phyloP scores from a whole-genome alignment of 2,329 filamentous ascomycete species.

The Ophiostoma montium region DNA sequence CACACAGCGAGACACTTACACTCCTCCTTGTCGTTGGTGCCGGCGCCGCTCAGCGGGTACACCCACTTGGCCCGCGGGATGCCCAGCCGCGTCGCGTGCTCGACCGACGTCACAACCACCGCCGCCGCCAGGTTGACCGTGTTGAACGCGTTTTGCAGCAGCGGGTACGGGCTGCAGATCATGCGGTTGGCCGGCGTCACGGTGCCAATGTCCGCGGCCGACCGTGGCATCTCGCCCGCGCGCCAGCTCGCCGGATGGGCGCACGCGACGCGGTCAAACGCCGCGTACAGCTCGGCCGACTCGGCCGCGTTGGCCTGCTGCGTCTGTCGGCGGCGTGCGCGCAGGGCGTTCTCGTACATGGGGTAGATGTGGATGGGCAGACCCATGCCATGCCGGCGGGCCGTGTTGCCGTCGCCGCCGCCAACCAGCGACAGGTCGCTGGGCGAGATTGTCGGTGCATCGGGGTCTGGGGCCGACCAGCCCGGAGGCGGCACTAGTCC shows the following conservation, averaged over 20 bases:
- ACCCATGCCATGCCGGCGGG: slow-evolving; percentile 6
- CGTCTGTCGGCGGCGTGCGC: slow-evolving; percentile 5
- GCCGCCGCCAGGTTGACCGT: slow-evolving; percentile 10
- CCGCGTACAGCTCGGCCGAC: slow-evolving; percentile 9
- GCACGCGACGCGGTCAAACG: slow-evolving; percentile 6
- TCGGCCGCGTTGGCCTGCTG: slow-evolving; percentile 5
- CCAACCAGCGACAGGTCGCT: slow-evolving; percentile 4
- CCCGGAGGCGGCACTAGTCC: slow-evolving; percentile 2
- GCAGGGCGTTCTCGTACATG: slow-evolving; percentile 10
- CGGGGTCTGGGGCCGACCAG: slow-evolving; percentile 6
- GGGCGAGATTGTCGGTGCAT: background rate
- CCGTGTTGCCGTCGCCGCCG: slow-evolving; percentile 4
- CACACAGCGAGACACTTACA: too few species aligned
- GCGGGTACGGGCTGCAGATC: slow-evolving; percentile 10
- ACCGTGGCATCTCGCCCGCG: slow-evolving; percentile 4
- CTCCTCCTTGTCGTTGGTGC: slow-evolving; percentile 6
- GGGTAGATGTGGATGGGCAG: slow-evolving; percentile 9
- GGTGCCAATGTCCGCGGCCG: background rate
- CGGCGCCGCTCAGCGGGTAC: slow-evolving; percentile 6
- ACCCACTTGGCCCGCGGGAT: slow-evolving; percentile 5
- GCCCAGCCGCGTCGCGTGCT: slow-evolving; percentile 4
- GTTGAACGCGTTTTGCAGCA: slow-evolving; percentile 10
- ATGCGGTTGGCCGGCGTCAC: slow-evolving; percentile 7
- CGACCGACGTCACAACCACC: slow-evolving; percentile 7
- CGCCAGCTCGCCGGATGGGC: slow-evolving; percentile 7